These are phyloP conservation scores for Neurospora terricola DNA, from an alignment of 495 filamentous ascomycete genomes.

Conservation along the genomic window DNA sequence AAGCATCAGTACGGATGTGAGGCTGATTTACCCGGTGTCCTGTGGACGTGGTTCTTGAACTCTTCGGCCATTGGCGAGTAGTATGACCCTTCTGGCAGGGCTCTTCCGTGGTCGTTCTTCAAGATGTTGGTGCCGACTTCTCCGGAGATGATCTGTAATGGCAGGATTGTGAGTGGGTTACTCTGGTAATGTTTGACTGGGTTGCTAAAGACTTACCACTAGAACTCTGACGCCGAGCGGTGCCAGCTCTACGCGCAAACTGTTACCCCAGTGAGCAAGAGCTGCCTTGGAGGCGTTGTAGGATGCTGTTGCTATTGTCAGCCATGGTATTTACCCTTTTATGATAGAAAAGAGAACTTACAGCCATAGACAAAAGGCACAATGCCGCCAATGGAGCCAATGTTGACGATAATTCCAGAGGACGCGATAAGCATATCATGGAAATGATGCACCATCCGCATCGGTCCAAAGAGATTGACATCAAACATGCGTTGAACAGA, in stretches of 20 bases:
- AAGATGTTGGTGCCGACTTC: not conserved
- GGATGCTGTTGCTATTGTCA: not conserved
- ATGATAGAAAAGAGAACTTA: not conserved
- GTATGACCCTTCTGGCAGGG: not conserved
- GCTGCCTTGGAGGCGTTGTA: not conserved
- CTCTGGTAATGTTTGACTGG: accelerated
- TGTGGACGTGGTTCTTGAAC: not conserved
- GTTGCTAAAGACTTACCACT: not conserved
- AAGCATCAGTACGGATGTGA: no score
- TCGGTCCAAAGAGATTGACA: not conserved
- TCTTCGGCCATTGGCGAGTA: not conserved
- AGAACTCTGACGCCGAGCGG: not conserved
- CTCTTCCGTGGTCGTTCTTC: not conserved
- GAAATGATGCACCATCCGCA: not conserved
- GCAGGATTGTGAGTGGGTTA: not conserved
- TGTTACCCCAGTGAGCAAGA: not conserved
- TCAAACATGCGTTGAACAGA: not conserved
- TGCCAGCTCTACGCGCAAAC: not conserved
- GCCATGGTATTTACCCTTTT: no score
- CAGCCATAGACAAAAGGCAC: not conserved
- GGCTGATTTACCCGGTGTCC: not conserved
- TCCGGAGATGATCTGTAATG: not conserved
- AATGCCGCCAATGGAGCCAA: not conserved
- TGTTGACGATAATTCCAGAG: not conserved
- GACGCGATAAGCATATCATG: not conserved